Conservation (phyloP, 768 basidiomycete species). For the Phylloporus arenicola region DNA sequence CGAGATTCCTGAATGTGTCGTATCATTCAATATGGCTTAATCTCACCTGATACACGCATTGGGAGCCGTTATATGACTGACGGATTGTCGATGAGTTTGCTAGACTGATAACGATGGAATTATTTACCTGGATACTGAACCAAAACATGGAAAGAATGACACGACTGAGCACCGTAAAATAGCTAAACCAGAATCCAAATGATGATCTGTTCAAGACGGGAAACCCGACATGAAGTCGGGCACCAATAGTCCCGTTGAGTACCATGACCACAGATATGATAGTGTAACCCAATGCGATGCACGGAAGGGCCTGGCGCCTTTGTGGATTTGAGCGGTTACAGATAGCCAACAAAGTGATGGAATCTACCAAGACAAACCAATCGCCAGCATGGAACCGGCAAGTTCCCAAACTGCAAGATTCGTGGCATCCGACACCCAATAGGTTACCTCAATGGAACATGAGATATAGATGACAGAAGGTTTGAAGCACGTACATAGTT, state of each 20-base stretch:
- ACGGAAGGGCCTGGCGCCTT: conserved; percentile 63
- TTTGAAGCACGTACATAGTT: conserved; percentile 54
- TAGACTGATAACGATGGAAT: background rate
- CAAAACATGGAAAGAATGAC: conserved; percentile 78
- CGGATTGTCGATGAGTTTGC: background rate
- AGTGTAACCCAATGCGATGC: conserved; percentile 65
- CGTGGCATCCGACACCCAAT: conserved; percentile 27
- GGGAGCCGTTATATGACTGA: conserved; percentile 56
- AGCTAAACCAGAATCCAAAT: conserved; percentile 87
- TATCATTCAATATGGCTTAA: background rate
- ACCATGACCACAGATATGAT: conserved; percentile 74
- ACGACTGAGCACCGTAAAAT: conserved; percentile 78
- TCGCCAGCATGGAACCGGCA: conserved; percentile 70
- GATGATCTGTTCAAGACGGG: conserved; percentile 75
- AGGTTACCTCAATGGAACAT: background rate
- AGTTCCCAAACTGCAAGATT: conserved; percentile 30
- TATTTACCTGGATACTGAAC: conserved; percentile 63
- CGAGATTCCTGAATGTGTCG: background rate
- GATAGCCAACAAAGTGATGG: background rate
- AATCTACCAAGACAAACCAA: conserved; percentile 65
- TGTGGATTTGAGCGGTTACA: background rate
- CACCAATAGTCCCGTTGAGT: conserved; percentile 74
- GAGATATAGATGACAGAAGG: conserved; percentile 27
- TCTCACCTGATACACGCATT: conserved; percentile 61
- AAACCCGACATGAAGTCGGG: conserved; percentile 73